A percentile compares a stretch with the other conserved stretches of the same genome.
Conservation (phyloP, 1,284 basidiomycete species). For the Ustilago nuda region DNA sequence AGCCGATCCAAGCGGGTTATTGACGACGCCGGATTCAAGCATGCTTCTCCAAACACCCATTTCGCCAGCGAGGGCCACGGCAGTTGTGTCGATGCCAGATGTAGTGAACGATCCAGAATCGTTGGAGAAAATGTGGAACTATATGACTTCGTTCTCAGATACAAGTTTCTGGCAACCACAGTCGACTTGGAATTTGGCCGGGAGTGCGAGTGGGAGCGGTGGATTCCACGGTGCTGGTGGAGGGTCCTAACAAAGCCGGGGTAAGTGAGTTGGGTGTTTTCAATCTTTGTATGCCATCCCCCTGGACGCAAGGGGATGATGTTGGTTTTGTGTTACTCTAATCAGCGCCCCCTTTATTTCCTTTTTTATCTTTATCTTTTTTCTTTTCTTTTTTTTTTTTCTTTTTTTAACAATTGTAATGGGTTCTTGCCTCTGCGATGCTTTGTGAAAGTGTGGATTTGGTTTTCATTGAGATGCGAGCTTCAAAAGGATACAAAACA, state of each 20-base stretch:
- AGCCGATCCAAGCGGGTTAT: conserved; percentile 10
- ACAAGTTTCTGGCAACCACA: conserved; percentile 53
- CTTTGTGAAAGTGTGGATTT: no score
- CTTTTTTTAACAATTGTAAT: no score
- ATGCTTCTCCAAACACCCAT: conserved; percentile 24
- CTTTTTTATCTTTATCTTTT: no score
- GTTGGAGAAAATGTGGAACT: conserved; percentile 54
- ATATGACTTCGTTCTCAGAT: conserved; percentile 49
- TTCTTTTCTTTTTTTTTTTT: no score
- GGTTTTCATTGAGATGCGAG: no score
- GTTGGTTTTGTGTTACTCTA: no score
- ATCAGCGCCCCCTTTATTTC: no score
- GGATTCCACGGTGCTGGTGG: background rate
- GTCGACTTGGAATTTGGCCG: conserved; percentile 39
- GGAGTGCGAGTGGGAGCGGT: background rate
- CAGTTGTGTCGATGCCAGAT: conserved; percentile 25
- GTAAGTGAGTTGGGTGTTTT: no score
- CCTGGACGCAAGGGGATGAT: no score
- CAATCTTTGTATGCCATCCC: no score
- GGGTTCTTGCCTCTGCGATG: no score
- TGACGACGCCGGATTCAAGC: conserved; percentile 18
- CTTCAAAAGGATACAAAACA: background rate
- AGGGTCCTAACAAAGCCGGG: background rate
- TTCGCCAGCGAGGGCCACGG: conserved; percentile 15
- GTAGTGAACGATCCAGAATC: conserved; percentile 43